These are phyloP conservation scores for Coccinonectria pachysandricola DNA, from an alignment of 2,329 filamentous ascomycete species.

Conservation along the genomic window DNA sequence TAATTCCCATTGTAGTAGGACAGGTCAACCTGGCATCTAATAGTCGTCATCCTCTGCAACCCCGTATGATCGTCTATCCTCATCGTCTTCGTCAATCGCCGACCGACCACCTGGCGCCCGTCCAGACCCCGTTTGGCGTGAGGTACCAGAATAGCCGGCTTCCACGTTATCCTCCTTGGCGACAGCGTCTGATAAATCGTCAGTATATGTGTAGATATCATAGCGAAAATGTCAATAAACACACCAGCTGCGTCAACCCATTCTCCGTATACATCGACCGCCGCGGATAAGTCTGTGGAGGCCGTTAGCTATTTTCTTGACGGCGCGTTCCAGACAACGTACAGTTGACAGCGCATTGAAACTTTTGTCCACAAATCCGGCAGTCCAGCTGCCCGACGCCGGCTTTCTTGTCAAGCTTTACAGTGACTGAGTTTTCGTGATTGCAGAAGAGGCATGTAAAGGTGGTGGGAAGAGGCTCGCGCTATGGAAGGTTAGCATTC, in stretches of 20 bases:
- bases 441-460: constrained; percentile 99
- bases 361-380: constrained; percentile 87
- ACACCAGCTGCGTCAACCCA: constrained; percentile 82
- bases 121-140: constrained; percentile 14
- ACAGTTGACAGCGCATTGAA: constrained; percentile 92
- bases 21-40: constrained; percentile 24
- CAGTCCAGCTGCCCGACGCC: constrained; percentile 79
- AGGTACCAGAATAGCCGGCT: constrained; percentile 19
- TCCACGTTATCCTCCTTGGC: constrained; percentile 34
- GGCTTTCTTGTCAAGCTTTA: constrained; percentile 89
- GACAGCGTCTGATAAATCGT: constrained; percentile 33
- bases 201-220: constrained; percentile 1
- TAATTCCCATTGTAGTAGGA: constrained; percentile 12
- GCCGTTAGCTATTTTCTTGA: no score
- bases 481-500: constrained; percentile 30
- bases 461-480: constrained; percentile 64
- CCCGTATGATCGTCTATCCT: no score
- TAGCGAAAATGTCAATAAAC: no score
- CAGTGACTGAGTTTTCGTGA: constrained; percentile 82
- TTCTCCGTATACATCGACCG: constrained; percentile 93
- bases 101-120: constrained; percentile 15
- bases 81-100: constrained; percentile 35
- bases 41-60: constrained; percentile 47
- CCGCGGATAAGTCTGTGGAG: constrained; percentile 65
- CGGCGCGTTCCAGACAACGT: no score